These are phyloP conservation scores for Microsporum ferrugineum DNA, from an alignment of 2,329 filamentous ascomycete species.

Conservation along the genomic window DNA sequence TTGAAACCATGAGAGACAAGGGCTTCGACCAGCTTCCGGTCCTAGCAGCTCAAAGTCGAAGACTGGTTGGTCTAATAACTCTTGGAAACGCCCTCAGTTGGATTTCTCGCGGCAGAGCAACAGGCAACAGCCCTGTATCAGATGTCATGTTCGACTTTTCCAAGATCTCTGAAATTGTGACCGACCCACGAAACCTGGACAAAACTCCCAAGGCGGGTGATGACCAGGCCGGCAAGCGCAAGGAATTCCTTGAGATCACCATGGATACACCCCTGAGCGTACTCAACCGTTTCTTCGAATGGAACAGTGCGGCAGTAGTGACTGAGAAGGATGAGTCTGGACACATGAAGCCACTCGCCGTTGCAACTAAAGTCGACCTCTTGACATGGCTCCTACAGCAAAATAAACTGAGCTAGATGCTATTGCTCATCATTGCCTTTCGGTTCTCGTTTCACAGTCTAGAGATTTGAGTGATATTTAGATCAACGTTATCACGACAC, in stretches of 20 bases:
- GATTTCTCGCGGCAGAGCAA: constrained; percentile 72
- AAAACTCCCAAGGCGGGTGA: constrained; percentile 21
- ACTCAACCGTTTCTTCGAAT: constrained; percentile 89
- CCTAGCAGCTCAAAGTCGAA: constrained; percentile 54
- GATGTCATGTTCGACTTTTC: constrained; percentile 97
- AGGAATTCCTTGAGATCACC: constrained; percentile 88
- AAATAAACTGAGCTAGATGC: constrained; percentile 20
- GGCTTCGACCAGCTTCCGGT: constrained; percentile 97
- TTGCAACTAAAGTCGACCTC: constrained; percentile 94
- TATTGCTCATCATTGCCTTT: not conserved
- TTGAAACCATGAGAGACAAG: constrained; percentile 97
- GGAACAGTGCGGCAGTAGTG: constrained; percentile 92
- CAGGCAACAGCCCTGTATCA: constrained; percentile 59
- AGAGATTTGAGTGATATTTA: not conserved
- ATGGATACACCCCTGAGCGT: constrained; percentile 72
- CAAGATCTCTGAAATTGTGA: constrained; percentile 75
- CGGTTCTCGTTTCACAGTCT: not conserved
- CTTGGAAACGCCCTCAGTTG: constrained; percentile 88
- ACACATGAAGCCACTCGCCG: constrained; percentile 65
- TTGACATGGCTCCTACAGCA: constrained; percentile 80
- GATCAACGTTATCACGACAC: not conserved
- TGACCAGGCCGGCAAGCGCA: constrained; percentile 26
- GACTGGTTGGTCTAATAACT: constrained; percentile 83
- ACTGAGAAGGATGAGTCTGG: constrained; percentile 59
- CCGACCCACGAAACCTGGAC: constrained; percentile 60